Percentiles rank a stretch among this genome's conserved stretches.
phyloP scores from a whole-genome alignment of 2,329 filamentous ascomycete genomes.

The Penicillium decumbens region DNA sequence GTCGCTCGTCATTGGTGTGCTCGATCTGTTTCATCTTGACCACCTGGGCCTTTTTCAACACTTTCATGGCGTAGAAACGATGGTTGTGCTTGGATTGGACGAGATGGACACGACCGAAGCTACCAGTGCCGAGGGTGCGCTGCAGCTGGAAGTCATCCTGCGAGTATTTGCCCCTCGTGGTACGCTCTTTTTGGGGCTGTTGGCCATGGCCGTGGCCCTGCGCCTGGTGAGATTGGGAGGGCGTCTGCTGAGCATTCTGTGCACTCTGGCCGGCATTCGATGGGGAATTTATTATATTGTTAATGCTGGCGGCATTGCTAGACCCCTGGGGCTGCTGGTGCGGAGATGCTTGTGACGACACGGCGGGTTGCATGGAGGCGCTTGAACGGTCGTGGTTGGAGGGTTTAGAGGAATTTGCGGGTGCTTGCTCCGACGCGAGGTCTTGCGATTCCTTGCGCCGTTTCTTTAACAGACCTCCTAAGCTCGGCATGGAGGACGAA shows the following conservation, averaged over 20 bases:
- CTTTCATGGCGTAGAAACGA: slow-evolving; percentile 96
- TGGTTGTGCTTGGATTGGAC: slow-evolving; percentile 98
- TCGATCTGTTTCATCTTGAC: slow-evolving; percentile 99
- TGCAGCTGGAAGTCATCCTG: slow-evolving; percentile 84
- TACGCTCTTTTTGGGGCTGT: slow-evolving; percentile 43
- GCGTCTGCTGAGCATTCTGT: slow-evolving; percentile 22
- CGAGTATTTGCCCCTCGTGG: slow-evolving; percentile 96
- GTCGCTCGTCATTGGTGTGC: slow-evolving; percentile 95
- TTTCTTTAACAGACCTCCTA: slow-evolving; percentile 91
- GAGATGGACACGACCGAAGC: slow-evolving; percentile 92
- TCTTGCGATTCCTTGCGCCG: slow-evolving; percentile 81
- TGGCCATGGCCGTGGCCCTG: slow-evolving; percentile 17
- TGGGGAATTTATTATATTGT: slow-evolving; percentile 71
- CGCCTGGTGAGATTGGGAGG: slow-evolving; percentile 23
- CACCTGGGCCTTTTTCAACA: slow-evolving; percentile 95
- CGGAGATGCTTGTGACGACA: slow-evolving; percentile 39
- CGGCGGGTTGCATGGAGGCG: slow-evolving; percentile 38
- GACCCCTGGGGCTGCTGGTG: slow-evolving; percentile 40
- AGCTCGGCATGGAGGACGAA: slow-evolving; percentile 70
- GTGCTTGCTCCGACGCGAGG: slow-evolving; percentile 48
- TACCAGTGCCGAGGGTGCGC: slow-evolving; percentile 90
- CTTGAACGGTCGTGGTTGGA: slow-evolving; percentile 24
- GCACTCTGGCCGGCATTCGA: slow-evolving; percentile 30
- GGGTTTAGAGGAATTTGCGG: slow-evolving; percentile 22
- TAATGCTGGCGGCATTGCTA: slow-evolving; percentile 74